Percentiles rank a stretch among this genome's conserved stretches.
Evolutionary conservation across 2,329 filamentous ascomycete species (phyloP).

Genomic region (Neofusicoccum sp.): DNA sequence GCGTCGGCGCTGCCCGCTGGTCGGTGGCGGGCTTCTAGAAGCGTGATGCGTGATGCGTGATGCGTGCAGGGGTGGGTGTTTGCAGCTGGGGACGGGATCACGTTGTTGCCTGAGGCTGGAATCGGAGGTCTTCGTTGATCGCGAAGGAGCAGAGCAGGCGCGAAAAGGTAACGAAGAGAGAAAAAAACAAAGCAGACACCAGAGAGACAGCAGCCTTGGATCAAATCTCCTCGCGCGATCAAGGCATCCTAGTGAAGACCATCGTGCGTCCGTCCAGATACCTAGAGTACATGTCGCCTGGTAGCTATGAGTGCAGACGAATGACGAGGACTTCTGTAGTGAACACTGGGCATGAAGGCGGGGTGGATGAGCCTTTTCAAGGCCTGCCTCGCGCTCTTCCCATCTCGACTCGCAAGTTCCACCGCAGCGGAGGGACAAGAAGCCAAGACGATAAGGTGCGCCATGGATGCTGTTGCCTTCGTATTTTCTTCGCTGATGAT

Average conservation of each 20-base stretch:
- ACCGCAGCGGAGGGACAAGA: not conserved
- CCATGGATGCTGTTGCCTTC: not conserved
- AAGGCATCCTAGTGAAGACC: no score
- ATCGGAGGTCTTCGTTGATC: not conserved
- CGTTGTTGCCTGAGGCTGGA: not conserved
- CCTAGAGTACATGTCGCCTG: no score
- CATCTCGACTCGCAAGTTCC: not conserved
- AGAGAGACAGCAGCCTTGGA: no score
- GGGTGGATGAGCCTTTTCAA: not conserved
- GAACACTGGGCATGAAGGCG: not conserved
- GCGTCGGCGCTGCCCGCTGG: constrained; percentile 12
- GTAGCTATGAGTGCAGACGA: no score
- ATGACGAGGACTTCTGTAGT: no score
- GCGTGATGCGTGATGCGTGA: not conserved
- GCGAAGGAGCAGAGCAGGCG: not conserved
- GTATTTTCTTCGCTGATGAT: not conserved
- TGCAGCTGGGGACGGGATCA: not conserved
- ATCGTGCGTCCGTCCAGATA: no score
- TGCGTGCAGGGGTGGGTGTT: not conserved
- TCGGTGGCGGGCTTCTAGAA: constrained; percentile 12
- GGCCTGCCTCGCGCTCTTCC: not conserved
- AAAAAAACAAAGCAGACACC: no score
- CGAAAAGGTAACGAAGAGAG: no score
- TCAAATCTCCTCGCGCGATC: no score
- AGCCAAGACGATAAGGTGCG: not conserved